These are phyloP conservation scores for Boletellus deceptivus DNA, from an alignment of 1,284 basidiomycete species.

Conservation along the genomic window DNA sequence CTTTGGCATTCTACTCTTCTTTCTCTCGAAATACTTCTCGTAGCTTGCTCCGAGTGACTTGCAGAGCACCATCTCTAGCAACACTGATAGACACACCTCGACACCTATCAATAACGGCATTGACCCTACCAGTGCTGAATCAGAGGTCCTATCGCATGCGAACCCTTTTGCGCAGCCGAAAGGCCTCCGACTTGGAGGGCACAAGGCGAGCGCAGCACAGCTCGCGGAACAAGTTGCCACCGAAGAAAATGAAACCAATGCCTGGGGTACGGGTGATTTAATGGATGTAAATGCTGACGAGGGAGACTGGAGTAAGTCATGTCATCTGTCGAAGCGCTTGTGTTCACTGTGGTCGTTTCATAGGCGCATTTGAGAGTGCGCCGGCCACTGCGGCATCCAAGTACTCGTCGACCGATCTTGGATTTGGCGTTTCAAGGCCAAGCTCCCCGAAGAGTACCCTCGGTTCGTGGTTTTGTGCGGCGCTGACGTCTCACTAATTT, in stretches of 20 bases:
- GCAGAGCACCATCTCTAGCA: slow-evolving; percentile 57
- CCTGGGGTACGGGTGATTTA: slow-evolving; percentile 75
- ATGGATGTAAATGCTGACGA: slow-evolving; percentile 91
- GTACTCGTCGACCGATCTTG: slow-evolving; percentile 22
- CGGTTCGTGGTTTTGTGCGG: background rate
- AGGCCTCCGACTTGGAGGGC: slow-evolving; percentile 70
- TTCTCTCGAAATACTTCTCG: background rate
- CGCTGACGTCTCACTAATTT: background rate
- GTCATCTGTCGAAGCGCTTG: background rate
- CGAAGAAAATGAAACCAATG: slow-evolving; percentile 46
- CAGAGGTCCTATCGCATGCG: slow-evolving; percentile 13
- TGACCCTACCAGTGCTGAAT: slow-evolving; percentile 11
- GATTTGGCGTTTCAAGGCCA: slow-evolving; percentile 18
- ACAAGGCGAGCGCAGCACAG: slow-evolving; percentile 47
- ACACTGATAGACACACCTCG: slow-evolving; percentile 39
- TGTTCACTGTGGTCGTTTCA: slow-evolving; percentile 1
- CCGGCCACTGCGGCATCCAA: slow-evolving; percentile 36
- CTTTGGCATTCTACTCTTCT: background rate
- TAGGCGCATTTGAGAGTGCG: slow-evolving; percentile 83
- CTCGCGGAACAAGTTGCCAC: slow-evolving; percentile 59
- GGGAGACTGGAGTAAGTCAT: slow-evolving; percentile 83
- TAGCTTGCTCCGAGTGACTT: slow-evolving; percentile 72
- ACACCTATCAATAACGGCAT: slow-evolving; percentile 23
- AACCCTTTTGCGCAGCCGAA: slow-evolving; percentile 36
- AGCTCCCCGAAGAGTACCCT: slow-evolving; percentile 19